phyloP scores from a whole-genome alignment of 140 eudicot species.

The Senecio squalidus region DNA sequence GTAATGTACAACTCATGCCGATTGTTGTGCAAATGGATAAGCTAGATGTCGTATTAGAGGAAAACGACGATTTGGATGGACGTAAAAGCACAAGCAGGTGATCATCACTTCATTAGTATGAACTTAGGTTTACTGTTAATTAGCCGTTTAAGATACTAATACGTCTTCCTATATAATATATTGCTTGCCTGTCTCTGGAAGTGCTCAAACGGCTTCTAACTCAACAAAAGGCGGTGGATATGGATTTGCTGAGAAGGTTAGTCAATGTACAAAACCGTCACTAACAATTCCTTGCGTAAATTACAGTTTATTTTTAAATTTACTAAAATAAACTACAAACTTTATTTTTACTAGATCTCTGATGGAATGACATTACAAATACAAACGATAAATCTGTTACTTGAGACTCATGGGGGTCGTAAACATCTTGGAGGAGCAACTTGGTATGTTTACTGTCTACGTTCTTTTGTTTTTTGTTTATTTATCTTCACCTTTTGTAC shows the following conservation, averaged over 20 bases:
- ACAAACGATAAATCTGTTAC: constrained; percentile 66
- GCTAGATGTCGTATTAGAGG: constrained; percentile 89
- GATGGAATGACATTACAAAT: constrained; percentile 97
- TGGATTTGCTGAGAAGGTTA: constrained; percentile 96
- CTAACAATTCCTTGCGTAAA: not conserved
- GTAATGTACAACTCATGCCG: constrained; percentile 87
- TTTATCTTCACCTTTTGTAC: not conserved
- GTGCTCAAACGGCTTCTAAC: constrained; percentile 51
- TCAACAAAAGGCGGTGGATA: constrained; percentile 68
- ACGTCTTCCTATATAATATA: not conserved
- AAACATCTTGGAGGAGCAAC: constrained; percentile 64
- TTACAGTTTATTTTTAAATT: not conserved
- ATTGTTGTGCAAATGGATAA: constrained; percentile 83
- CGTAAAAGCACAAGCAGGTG: constrained; percentile 67
- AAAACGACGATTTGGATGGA: constrained; percentile 60
- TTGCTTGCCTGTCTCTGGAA: constrained; percentile 19
- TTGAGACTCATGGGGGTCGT: constrained; percentile 92
- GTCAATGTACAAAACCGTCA: constrained; percentile 2
- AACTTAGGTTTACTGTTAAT: constrained; percentile 5
- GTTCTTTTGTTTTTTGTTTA: not conserved
- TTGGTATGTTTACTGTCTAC: constrained; percentile 43
- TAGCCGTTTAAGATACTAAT: not conserved
- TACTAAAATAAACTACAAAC: not conserved
- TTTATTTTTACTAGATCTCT: constrained; percentile 58
- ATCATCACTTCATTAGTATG: constrained; percentile 5